phyloP scores from a whole-genome alignment of 306 rosid genomes.

The Urtica urens region DNA sequence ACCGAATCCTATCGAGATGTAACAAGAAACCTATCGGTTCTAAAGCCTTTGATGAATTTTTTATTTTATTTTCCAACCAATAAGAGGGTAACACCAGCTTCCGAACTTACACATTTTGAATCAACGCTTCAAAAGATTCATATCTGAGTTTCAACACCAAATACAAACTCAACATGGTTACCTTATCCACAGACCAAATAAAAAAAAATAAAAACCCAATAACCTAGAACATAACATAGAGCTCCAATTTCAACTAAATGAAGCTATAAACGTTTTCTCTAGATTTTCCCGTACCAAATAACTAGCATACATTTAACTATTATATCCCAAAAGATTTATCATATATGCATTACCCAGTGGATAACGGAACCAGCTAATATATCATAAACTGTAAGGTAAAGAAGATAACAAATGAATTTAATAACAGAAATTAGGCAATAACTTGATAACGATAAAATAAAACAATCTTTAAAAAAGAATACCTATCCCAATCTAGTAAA shows the following conservation, averaged over 20 bases:
- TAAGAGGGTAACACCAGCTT: no score
- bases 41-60: no score
- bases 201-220: background rate
- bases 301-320: no score
- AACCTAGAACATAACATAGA: background rate
- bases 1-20: no score
- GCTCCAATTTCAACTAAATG: background rate
- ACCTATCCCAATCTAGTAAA: background rate
- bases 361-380: no score
- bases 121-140: background rate
- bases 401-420: background rate
- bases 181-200: background rate
- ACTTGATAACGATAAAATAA: conserved; percentile 2
- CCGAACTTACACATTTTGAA: no score
- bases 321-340: no score
- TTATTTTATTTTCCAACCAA: no score
- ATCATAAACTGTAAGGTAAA: background rate
- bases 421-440: background rate
- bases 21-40: no score
- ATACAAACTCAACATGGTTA: background rate
- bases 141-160: background rate
- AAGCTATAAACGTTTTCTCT: no score
- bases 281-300: no score
- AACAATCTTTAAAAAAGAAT: background rate
- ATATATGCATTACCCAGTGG: no score